phyloP scores from a whole-genome alignment of 306 rosid genomes.

The Adenanthera pavonina region DNA sequence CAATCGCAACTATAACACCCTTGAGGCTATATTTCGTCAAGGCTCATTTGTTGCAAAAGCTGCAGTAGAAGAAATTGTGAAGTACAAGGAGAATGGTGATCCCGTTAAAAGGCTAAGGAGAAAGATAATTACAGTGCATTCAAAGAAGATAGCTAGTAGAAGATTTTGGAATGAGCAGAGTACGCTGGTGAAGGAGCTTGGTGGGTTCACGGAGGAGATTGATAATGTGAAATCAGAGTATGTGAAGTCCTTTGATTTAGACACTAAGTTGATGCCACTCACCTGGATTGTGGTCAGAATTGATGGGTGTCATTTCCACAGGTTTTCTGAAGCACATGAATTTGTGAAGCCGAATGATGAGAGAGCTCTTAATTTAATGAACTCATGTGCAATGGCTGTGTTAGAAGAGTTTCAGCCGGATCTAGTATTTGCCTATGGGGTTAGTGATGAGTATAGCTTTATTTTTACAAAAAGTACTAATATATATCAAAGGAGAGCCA shows the following conservation, averaged over 20 bases:
- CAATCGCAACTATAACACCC: constrained; percentile 63
- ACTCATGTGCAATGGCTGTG: constrained; percentile 73
- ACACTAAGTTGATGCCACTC: constrained; percentile 64
- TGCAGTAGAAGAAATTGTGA: constrained; percentile 67
- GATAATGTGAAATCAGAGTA: constrained; percentile 76
- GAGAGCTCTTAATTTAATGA: constrained; percentile 84
- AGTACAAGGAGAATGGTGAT: constrained; percentile 62
- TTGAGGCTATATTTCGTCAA: constrained; percentile 66
- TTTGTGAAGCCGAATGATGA: constrained; percentile 91
- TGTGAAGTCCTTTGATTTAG: constrained; percentile 73
- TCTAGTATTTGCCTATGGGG: constrained; percentile 77
- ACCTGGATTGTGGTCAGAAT: constrained; percentile 80
- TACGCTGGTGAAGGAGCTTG: constrained; percentile 74
- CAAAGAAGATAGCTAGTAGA: constrained; percentile 63
- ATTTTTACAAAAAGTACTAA: constrained; percentile 65
- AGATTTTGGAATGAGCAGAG: constrained; percentile 67
- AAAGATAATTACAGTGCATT: constrained; percentile 54
- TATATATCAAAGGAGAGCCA: constrained; percentile 60
- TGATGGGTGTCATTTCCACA: constrained; percentile 92
- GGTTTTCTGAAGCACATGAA: constrained; percentile 72
- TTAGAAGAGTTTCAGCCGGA: constrained; percentile 67
- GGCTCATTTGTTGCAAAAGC: constrained; percentile 75
- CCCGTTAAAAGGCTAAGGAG: constrained; percentile 69
- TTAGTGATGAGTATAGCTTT: constrained; percentile 85
- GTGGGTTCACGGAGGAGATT: constrained; percentile 62